These are phyloP conservation scores for Intubia oerlemansii DNA, from an alignment of 2,329 filamentous ascomycete species.

Conservation along the genomic window DNA sequence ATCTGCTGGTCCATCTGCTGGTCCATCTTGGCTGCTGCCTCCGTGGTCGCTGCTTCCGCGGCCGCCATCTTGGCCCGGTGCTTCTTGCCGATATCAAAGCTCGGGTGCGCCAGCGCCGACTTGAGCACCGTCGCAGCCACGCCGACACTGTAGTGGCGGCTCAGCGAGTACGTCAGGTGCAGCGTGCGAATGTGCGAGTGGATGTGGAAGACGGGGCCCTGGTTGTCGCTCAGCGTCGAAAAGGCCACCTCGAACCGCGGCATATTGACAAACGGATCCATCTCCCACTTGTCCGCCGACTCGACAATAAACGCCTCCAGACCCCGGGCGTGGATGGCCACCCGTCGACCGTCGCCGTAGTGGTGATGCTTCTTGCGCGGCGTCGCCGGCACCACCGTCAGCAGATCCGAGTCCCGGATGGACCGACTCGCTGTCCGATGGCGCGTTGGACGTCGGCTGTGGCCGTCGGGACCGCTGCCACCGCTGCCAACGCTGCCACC, in stretches of 20 bases:
- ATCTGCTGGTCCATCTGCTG: not conserved
- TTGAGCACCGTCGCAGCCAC: conserved; percentile 59
- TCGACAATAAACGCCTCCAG: conserved; percentile 86
- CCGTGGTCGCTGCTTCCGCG: not conserved
- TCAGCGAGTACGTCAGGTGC: conserved; percentile 75
- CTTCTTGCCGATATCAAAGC: conserved; percentile 15
- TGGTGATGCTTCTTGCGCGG: conserved; percentile 33
- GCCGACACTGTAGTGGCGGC: conserved; percentile 75
- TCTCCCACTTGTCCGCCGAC: conserved; percentile 61
- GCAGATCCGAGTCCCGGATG: conserved; percentile 42
- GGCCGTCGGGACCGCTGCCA: no score
- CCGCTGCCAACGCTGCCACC: no score
- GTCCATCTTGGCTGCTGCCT: not conserved
- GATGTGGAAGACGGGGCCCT: conserved; percentile 73
- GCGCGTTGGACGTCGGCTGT: conserved; percentile 34
- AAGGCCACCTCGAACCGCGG: conserved; percentile 76
- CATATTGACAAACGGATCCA: conserved; percentile 67
- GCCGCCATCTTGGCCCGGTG: not conserved
- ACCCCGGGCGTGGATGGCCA: conserved; percentile 62
- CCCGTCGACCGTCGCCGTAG: conserved; percentile 54
- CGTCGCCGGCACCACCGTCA: conserved; percentile 26
- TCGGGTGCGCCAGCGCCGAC: conserved; percentile 41
- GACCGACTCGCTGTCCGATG: conserved; percentile 57
- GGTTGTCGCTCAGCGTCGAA: conserved; percentile 64
- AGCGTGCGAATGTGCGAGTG: conserved; percentile 64